Conservation (phyloP, 805 yeast genomes). For the Lipomyces sp. region DNA sequence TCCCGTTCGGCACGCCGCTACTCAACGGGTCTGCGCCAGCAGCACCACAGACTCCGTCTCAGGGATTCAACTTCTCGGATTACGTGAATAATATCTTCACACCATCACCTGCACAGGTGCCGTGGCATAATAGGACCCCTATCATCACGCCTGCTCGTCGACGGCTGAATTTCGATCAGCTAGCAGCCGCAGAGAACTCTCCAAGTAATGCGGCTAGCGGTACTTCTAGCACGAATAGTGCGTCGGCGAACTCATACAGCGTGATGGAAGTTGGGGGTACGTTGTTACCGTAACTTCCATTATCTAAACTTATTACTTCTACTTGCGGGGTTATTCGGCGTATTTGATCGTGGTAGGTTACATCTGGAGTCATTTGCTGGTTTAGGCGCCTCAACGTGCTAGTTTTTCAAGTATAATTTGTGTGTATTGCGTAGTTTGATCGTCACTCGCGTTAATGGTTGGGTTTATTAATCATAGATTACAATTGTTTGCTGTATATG, state of each 20-base stretch:
- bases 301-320: background rate
- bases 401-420: background rate
- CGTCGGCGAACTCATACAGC: background rate
- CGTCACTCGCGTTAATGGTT: background rate
- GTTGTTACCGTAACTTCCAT: slow-evolving; percentile 12
- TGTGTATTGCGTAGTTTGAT: background rate
- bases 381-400: background rate
- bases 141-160: slow-evolving; percentile 31
- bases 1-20: slow-evolving; percentile 39
- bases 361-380: background rate
- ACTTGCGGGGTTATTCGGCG: slow-evolving; percentile 1
- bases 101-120: slow-evolving; percentile 46
- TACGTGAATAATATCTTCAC: slow-evolving; percentile 68
- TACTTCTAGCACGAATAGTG: background rate
- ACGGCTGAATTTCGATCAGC: slow-evolving; percentile 40
- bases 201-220: background rate
- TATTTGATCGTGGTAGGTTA: background rate
- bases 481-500: background rate
- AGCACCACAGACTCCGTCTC: slow-evolving; percentile 48
- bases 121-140: slow-evolving; percentile 35
- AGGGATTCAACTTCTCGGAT: slow-evolving; percentile 75
- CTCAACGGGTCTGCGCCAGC: slow-evolving; percentile 26
- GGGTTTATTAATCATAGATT: background rate
- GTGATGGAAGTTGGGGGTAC: slow-evolving; percentile 28
- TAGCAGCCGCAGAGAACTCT: slow-evolving; percentile 11